Percentiles rank a stretch among this genome's conserved stretches.
phyloP scores from a whole-genome alignment of 2,329 filamentous ascomycete species.

The Clonostachys byssicola region DNA sequence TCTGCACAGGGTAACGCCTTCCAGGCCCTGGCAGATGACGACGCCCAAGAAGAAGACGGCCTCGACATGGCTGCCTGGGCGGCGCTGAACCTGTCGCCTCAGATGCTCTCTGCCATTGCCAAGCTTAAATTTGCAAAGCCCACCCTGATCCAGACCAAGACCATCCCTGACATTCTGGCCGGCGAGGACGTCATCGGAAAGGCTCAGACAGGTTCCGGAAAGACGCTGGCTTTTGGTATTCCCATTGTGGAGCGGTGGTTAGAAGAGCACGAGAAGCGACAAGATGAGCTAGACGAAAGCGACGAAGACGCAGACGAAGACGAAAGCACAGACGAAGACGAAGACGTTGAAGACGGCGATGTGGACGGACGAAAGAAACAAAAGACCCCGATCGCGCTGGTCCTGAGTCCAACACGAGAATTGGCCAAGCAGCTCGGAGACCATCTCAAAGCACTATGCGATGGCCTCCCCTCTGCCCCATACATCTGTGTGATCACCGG shows the following conservation, averaged over 20 bases:
- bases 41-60: constrained; percentile 51
- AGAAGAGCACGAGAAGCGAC: constrained; percentile 31
- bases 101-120: constrained; percentile 69
- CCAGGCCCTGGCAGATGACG: constrained; percentile 44
- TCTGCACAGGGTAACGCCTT: constrained; percentile 47
- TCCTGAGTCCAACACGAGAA: constrained; percentile 89
- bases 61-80: constrained; percentile 76
- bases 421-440: constrained; percentile 86
- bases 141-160: constrained; percentile 73
- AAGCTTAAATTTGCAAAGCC: constrained; percentile 77
- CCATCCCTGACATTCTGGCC: constrained; percentile 77
- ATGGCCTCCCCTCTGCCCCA: constrained; percentile 49
- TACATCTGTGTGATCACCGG: constrained; percentile 88
- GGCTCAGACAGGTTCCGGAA: constrained; percentile 92
- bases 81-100: constrained; percentile 66
- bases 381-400: constrained; percentile 64
- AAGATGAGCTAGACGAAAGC: constrained; percentile 16
- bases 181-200: constrained; percentile 94
- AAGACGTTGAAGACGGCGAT: constrained; percentile 28
- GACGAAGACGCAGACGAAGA: constrained; percentile 3
- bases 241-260: constrained; percentile 87
- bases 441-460: constrained; percentile 74
- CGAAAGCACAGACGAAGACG: constrained; percentile 1
- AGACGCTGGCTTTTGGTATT: constrained; percentile 91
- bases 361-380: constrained; percentile 15